These are phyloP conservation scores for Euptelea pleiosperma DNA, from an alignment of 164 flowering plant genomes.

Conservation along the genomic window DNA sequence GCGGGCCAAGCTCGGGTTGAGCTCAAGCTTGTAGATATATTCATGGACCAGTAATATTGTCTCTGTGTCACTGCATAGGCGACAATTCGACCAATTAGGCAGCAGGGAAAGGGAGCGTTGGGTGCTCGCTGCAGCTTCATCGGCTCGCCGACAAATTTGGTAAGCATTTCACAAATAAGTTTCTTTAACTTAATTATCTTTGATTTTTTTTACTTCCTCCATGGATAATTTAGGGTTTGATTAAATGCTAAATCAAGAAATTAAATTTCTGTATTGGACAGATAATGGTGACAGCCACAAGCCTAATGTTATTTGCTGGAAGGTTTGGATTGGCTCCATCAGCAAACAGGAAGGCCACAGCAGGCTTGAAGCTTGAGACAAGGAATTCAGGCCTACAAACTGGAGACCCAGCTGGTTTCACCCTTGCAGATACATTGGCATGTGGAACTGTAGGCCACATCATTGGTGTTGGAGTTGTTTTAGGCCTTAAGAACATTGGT, in stretches of 20 bases:
- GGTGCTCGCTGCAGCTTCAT: slow-evolving; percentile 80
- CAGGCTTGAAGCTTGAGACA: slow-evolving; percentile 76
- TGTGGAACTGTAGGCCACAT: slow-evolving; percentile 89
- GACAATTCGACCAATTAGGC: slow-evolving; percentile 40
- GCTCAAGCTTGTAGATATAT: not conserved
- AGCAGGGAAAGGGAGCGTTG: slow-evolving; percentile 59
- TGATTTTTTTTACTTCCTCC: not conserved
- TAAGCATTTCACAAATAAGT: slow-evolving; percentile 18
- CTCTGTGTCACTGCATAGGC: slow-evolving; percentile 24
- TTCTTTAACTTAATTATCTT: not conserved
- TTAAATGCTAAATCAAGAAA: not conserved
- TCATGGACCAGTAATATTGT: not conserved
- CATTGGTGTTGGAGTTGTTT: slow-evolving; percentile 91
- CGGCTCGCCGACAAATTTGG: slow-evolving; percentile 86
- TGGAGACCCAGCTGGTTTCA: slow-evolving; percentile 98
- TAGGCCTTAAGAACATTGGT: slow-evolving; percentile 87
- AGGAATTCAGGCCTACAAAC: slow-evolving; percentile 95
- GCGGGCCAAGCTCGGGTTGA: too few species aligned
- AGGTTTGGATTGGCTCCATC: slow-evolving; percentile 94
- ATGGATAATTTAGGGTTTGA: too few species aligned
- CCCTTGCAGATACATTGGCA: slow-evolving; percentile 88
- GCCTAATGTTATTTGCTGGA: slow-evolving; percentile 92
- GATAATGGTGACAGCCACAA: slow-evolving; percentile 87
- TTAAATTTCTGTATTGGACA: slow-evolving; percentile 17
- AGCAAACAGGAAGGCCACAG: slow-evolving; percentile 93